Evolutionary conservation across 2,329 filamentous ascomycete species (phyloP), one percentile per base, ranked within the genome.

Genomic region (Furcasterigmium sp.): DNA sequence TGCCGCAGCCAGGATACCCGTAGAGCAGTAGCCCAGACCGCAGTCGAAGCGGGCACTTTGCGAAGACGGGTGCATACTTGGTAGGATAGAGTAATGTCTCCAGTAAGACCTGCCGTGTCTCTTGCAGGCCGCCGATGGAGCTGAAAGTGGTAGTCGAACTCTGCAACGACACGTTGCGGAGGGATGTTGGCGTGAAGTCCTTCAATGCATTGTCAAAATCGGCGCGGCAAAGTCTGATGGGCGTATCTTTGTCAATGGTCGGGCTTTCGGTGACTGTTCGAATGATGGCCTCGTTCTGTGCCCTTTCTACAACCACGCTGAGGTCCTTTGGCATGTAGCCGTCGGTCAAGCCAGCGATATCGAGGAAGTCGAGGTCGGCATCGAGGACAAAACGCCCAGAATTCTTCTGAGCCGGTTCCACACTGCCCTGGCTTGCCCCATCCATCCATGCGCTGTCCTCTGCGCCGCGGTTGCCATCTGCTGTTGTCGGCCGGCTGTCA

Each of bases 241-340:
- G 67, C 3, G 59, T 50, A n/a, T 52, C 51, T 45, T 65, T 61
- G 18, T 13, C 7, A 10, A 20, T 14, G 1, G 73, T 68, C 3
- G 73, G 67, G 2, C 68, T 63, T 35, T 72, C 67, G n/a, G 63
- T 63, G 21, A 97, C 84, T 8, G 85, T 84, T 9, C 91, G 85
- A 53, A 97, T 95, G 14, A 98, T 77, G 20, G 91, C 88, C 65
- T 97, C 93, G 54, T 91, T 95, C 42, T 91, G 81, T 29, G 93
- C 91, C 46, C 93, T 80, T 10, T 88, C 84, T 15, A 95, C 86
- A 10, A 98, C 78, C 3, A 96, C 75, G 14, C 85, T 82, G 29
- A 98, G 73, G 61, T 98, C 93, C 4, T 91, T 93, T 1, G 93
- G 91, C 91, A 97, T 96, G 60, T 97, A 98, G 1, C 93, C 93